phyloP scores from a whole-genome alignment of 208 protist species.

The Trypanosoma mega region DNA sequence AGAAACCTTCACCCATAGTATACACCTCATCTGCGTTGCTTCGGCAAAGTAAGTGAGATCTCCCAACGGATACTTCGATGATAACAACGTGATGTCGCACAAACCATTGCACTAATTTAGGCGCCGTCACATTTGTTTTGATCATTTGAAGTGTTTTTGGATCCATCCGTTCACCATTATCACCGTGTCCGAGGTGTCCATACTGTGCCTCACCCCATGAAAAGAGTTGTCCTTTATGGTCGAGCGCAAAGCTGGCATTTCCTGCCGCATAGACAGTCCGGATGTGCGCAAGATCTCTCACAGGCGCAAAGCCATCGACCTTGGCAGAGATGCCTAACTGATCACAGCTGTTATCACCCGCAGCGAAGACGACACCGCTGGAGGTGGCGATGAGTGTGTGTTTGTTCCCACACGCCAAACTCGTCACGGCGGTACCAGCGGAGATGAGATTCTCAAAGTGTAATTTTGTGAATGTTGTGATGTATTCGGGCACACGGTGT shows the following conservation, averaged over 20 bases:
- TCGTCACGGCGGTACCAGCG: slow-evolving; percentile 18
- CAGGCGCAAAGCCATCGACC: slow-evolving; percentile 43
- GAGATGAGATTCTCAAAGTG: slow-evolving; percentile 50
- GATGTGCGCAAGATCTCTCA: slow-evolving; percentile 53
- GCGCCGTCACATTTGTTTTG: slow-evolving; percentile 38
- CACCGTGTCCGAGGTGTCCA: slow-evolving; percentile 72
- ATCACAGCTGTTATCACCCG: slow-evolving; percentile 68
- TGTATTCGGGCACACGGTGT: slow-evolving; percentile 56
- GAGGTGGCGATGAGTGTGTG: slow-evolving; percentile 62
- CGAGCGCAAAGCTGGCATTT: slow-evolving; percentile 68
- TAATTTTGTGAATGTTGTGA: slow-evolving; percentile 53
- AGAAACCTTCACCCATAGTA: slow-evolving; percentile 63
- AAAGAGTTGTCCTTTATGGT: slow-evolving; percentile 56
- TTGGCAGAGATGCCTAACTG: slow-evolving; percentile 58
- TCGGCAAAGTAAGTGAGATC: slow-evolving; percentile 54
- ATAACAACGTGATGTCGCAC: slow-evolving; percentile 63
- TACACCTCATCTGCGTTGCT: slow-evolving; percentile 61
- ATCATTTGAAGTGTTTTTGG: slow-evolving; percentile 55
- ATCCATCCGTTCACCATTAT: slow-evolving; percentile 60
- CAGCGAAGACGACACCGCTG: slow-evolving; percentile 63
- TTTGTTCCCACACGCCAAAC: slow-evolving; percentile 60
- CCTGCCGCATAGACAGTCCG: slow-evolving; percentile 50
- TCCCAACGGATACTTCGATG: slow-evolving; percentile 63
- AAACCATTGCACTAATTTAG: slow-evolving; percentile 66
- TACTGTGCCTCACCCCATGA: slow-evolving; percentile 75